Base-by-base conservation (phyloP, 345 rosid genomes). In the Citrus mangshanensis region DNA sequence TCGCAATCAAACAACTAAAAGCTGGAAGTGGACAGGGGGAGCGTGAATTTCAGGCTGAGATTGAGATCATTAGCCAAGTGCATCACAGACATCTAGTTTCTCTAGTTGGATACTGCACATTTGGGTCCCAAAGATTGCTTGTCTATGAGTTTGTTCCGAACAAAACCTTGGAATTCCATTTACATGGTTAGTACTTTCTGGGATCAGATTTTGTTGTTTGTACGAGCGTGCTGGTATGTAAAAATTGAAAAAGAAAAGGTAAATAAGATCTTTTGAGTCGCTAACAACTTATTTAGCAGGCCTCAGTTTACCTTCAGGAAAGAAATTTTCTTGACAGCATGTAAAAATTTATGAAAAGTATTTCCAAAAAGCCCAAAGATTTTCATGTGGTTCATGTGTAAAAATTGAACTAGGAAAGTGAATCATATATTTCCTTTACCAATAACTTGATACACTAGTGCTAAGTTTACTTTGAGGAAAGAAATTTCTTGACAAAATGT, bases 91-190 rank as follows among this genome's bases (percentile, higher is more conserved):
- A 91, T 84, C 90, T 93, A 60, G 97, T 93, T 60, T 88, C 91
- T 4, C 83, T 93, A 9, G 86, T 88, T 72, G 97, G 97, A 70
- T 90, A 90, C 81, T 91, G 97, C 80, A 88, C 82, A 3, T 76
- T 83, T 49, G 89, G 92, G 18, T 81, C 83, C 61, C 86, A 85
- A 30, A 89, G 93, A 79, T 61, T 91, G 82, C 97, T 93, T 82
- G 95, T 93, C 46, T 93, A 91, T 35, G 97, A 93, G 85, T 91
- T 90, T 88, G 91, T 91, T 68, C 85, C 91, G n/a, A 93, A 91
- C 62, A 80, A 85, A 75, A 89, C 91, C 1, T 70, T 90, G 67
- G 93, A 88, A 74, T 91, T 82, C 78, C 97, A 93, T 81, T 80
- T 91, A 72, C 94, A 93, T 10, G 95, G 97, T 91, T 77, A 78